These are phyloP conservation scores for Colletotrichum musae DNA, from an alignment of 2,329 filamentous ascomycete genomes.

Conservation along the genomic window DNA sequence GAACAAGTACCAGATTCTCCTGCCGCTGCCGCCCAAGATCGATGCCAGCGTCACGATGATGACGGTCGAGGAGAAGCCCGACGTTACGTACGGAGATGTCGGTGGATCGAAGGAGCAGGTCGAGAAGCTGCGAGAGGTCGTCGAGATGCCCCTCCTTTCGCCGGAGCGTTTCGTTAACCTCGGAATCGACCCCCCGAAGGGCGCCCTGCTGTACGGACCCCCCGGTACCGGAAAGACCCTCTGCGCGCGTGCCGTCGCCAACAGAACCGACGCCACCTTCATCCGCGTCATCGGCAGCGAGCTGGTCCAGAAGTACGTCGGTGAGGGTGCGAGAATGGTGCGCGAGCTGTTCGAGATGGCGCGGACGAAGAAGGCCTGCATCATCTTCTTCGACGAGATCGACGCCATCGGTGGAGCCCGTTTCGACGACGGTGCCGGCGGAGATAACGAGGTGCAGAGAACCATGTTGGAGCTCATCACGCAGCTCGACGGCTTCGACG, in stretches of 20 bases:
- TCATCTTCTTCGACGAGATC: slow-evolving; percentile 99
- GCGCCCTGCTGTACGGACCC: slow-evolving; percentile 94
- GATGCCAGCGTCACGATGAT: slow-evolving; percentile 99
- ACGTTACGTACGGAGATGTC: slow-evolving; percentile 98
- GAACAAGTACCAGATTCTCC: slow-evolving; percentile 99
- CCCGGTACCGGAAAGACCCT: slow-evolving; percentile 99
- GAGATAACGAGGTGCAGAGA: slow-evolving; percentile 97
- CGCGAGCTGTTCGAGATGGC: slow-evolving; percentile 99
- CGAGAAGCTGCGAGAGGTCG: slow-evolving; percentile 97
- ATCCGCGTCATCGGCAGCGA: slow-evolving; percentile 99
- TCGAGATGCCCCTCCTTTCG: slow-evolving; percentile 97
- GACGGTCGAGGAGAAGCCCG: slow-evolving; percentile 99
- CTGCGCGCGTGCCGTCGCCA: slow-evolving; percentile 96
- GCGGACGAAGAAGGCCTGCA: slow-evolving; percentile 98
- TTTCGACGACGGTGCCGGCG: slow-evolving; percentile 96
- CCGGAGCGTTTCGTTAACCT: slow-evolving; percentile 98
- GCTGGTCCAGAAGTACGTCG: slow-evolving; percentile 98
- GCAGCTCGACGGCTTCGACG: slow-evolving; percentile 96
- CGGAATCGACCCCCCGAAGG: slow-evolving; percentile 99
- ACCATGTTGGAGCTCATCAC: slow-evolving; percentile 99
- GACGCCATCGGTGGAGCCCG: slow-evolving; percentile 96
- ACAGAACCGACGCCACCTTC: slow-evolving; percentile 97
- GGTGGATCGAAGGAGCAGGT: slow-evolving; percentile 99
- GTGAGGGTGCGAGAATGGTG: slow-evolving; percentile 98
- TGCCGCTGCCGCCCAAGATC: slow-evolving; percentile 97